Evolutionary conservation across 352 stramenopile genomes (phyloP).

Genomic region (Pythium rishiriense): DNA sequence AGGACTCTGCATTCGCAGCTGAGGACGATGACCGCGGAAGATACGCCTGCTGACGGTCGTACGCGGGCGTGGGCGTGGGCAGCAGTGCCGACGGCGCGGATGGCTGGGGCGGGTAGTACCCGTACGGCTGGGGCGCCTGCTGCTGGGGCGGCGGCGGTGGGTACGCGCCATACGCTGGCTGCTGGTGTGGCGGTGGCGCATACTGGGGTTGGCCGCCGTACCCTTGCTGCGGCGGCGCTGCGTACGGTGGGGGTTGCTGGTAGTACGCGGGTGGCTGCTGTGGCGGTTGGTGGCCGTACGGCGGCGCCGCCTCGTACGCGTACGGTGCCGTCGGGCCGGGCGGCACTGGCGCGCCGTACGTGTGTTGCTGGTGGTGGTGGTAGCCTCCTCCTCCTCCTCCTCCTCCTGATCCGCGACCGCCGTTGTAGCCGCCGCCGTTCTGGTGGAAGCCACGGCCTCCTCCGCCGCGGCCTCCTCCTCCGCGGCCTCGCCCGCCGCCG

Average conservation of each 20-base stretch:
- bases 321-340: background rate
- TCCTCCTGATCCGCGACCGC: background rate
- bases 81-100: slow-evolving; percentile 8
- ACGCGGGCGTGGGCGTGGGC: slow-evolving; percentile 5
- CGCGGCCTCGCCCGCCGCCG: background rate
- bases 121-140: slow-evolving; percentile 14
- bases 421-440: background rate
- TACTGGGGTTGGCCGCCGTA: slow-evolving; percentile 7
- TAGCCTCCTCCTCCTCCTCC: background rate
- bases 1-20: background rate
- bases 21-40: slow-evolving; percentile 11
- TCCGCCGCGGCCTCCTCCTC: background rate
- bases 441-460: background rate
- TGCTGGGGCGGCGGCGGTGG: slow-evolving; percentile 26
- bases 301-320: slow-evolving; percentile 7
- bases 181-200: slow-evolving; percentile 5
- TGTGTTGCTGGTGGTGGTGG: background rate
- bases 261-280: slow-evolving; percentile 15
- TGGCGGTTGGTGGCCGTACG: slow-evolving; percentile 5
- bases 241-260: slow-evolving; percentile 15
- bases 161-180: slow-evolving; percentile 3
- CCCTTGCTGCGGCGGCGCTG: no score
- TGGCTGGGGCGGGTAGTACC: slow-evolving; percentile 11
- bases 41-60: slow-evolving; percentile 24
- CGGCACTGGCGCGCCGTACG: background rate